Conservation (phyloP, 2,329 filamentous ascomycete genomes). For the Thelonectria rubi region DNA sequence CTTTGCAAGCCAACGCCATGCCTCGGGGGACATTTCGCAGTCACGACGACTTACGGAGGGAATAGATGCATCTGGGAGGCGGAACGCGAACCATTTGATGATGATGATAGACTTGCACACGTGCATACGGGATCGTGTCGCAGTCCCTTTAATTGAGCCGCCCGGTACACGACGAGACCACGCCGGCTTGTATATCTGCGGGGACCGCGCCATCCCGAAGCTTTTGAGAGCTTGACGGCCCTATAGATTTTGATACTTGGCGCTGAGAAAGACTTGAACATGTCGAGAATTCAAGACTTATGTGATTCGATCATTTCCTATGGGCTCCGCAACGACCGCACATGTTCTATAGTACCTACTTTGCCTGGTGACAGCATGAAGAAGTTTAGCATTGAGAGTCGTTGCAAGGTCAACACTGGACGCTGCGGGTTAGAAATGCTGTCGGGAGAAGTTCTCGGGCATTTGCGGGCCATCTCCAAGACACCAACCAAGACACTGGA, state of each 20-base stretch:
- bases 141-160: conserved; percentile 41
- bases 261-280: conserved; percentile 31
- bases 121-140: conserved; percentile 29
- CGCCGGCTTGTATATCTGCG: conserved; percentile 39
- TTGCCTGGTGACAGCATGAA: no score
- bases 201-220: conserved; percentile 32
- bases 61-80: conserved; percentile 42
- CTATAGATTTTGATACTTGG: conserved; percentile 35
- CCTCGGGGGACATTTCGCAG: conserved; percentile 33
- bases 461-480: no score
- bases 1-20: conserved; percentile 19
- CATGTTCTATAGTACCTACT: no score
- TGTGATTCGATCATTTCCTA: no score
- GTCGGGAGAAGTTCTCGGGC: no score
- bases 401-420: no score
- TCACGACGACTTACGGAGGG: conserved; percentile 35
- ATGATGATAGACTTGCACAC: conserved; percentile 40
- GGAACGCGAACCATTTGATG: conserved; percentile 32
- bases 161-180: conserved; percentile 20
- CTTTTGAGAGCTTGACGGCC: conserved; percentile 33
- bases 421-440: no score
- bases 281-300: conserved; percentile 37
- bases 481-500: background rate
- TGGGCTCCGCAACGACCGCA: no score
- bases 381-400: no score